Evolutionary conservation across 2,329 filamentous ascomycete genomes (phyloP).

Genomic region (Didymella sp.): DNA sequence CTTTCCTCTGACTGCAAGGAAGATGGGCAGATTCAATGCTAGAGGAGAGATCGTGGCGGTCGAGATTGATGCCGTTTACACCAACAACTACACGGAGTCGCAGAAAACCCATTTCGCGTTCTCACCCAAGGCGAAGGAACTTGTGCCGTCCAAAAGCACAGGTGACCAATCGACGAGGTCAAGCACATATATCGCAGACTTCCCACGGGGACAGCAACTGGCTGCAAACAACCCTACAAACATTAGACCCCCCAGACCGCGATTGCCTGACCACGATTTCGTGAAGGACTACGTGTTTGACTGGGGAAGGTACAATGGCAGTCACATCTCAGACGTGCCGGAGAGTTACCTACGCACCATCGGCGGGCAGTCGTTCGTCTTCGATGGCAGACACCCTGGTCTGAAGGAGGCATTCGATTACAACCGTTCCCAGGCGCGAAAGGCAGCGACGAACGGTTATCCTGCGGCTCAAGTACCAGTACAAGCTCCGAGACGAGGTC

Average conservation of each 20-base stretch:
- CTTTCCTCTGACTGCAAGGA: conserved; percentile 24
- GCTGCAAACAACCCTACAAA: conserved; percentile 11
- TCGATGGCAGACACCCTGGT: conserved; percentile 27
- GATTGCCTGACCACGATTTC: conserved; percentile 11
- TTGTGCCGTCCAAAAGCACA: background rate
- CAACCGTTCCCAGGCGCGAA: conserved; percentile 29
- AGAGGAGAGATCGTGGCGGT: conserved; percentile 17
- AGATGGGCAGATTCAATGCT: conserved; percentile 23
- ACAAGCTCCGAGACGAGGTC: conserved; percentile 9
- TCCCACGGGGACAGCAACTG: conserved; percentile 21
- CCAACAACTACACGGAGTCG: background rate
- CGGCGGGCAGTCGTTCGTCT: conserved; percentile 29
- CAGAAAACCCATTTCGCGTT: conserved; percentile 12
- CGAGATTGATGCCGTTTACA: conserved; percentile 7
- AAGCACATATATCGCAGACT: conserved; percentile 9
- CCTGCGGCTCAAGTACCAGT: conserved; percentile 13
- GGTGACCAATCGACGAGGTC: conserved; percentile 8
- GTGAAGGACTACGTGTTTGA: conserved; percentile 33
- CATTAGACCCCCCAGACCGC: conserved; percentile 21
- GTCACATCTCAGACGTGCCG: conserved; percentile 28
- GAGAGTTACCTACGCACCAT: conserved; percentile 35
- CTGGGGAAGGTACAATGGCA: conserved; percentile 27
- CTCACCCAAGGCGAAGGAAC: background rate
- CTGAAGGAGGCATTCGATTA: conserved; percentile 35
- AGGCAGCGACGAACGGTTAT: conserved; percentile 7